Evolutionary conservation across 495 filamentous ascomycete genomes (phyloP).

Genomic region (Xeromyces bisporus): DNA sequence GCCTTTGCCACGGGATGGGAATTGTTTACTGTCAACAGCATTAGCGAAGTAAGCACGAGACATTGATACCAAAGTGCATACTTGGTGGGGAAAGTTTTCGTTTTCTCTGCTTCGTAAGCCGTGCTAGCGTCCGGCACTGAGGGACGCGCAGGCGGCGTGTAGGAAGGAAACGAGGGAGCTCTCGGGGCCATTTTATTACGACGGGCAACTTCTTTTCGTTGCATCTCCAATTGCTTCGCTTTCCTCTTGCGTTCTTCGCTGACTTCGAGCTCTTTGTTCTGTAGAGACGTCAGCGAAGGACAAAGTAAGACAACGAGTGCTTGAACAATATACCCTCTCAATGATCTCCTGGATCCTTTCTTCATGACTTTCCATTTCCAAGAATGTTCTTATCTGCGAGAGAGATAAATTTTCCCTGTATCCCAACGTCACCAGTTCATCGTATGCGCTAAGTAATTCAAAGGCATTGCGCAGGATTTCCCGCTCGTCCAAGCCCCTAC

Average conservation of each 20-base stretch:
- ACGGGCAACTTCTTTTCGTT: slow-evolving; percentile 77
- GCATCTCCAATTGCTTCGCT: slow-evolving; percentile 94
- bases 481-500: slow-evolving; percentile 86
- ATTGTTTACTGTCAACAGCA: slow-evolving; percentile 24
- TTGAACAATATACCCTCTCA: slow-evolving; percentile 44
- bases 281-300: slow-evolving; percentile 1
- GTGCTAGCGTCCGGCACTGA: slow-evolving; percentile 70
- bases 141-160: slow-evolving; percentile 63
- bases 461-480: slow-evolving; percentile 91
- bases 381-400: slow-evolving; percentile 91
- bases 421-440: slow-evolving; percentile 86
- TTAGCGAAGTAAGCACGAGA: slow-evolving; percentile 5
- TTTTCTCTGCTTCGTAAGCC: slow-evolving; percentile 90
- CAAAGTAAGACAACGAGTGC: neutral
- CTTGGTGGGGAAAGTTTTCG: slow-evolving; percentile 64
- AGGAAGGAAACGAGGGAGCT: slow-evolving; percentile 70
- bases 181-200: slow-evolving; percentile 41
- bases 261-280: slow-evolving; percentile 98
- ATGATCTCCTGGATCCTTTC: slow-evolving; percentile 97
- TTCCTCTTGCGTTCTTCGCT: slow-evolving; percentile 95
- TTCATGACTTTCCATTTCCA: slow-evolving; percentile 98
- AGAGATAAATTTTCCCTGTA: slow-evolving; percentile 92
- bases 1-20: slow-evolving; percentile 75
- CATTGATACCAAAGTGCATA: slow-evolving; percentile 18
- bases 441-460: slow-evolving; percentile 87